phyloP scores from a whole-genome alignment of 345 rosid genomes.

The Lepidium aucheri region DNA sequence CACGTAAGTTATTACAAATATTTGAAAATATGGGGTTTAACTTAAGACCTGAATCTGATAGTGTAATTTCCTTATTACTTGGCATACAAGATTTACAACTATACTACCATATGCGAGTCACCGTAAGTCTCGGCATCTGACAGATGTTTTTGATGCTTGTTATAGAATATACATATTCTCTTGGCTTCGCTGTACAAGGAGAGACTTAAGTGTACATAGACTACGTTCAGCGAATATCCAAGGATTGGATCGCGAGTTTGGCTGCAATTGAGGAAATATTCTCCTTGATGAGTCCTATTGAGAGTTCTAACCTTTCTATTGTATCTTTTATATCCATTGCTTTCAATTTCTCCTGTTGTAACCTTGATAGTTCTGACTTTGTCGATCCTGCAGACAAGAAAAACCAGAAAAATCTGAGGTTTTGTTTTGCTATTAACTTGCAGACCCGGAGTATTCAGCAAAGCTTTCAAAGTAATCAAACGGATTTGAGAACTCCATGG shows the following conservation, averaged over 20 bases:
- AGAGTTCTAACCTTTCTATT: conserved; percentile 43
- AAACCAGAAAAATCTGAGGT: not conserved
- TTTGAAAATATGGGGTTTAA: too few relatives aligned
- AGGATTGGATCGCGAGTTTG: conserved; percentile 75
- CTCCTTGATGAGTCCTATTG: conserved; percentile 42
- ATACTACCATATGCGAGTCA: too few relatives aligned
- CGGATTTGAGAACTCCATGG: not conserved
- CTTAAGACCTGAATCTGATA: too few relatives aligned
- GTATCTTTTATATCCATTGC: conserved; percentile 71
- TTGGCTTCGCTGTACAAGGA: not conserved
- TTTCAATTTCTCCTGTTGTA: conserved; percentile 48
- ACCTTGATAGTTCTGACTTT: conserved; percentile 46
- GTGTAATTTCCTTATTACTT: too few relatives aligned
- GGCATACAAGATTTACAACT: too few relatives aligned
- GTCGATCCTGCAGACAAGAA: conserved; percentile 40
- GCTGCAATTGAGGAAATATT: conserved; percentile 63
- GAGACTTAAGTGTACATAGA: not conserved
- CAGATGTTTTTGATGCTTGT: too few relatives aligned
- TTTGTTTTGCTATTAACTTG: not conserved
- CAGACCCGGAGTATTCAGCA: not conserved
- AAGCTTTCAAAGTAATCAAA: not conserved
- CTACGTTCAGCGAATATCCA: conserved; percentile 26
- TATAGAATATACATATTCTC: too few relatives aligned
- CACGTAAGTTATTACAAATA: too few relatives aligned
- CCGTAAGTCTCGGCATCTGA: too few relatives aligned